phyloP scores from a whole-genome alignment of 495 filamentous ascomycete species.

The Neurospora sp. region DNA sequence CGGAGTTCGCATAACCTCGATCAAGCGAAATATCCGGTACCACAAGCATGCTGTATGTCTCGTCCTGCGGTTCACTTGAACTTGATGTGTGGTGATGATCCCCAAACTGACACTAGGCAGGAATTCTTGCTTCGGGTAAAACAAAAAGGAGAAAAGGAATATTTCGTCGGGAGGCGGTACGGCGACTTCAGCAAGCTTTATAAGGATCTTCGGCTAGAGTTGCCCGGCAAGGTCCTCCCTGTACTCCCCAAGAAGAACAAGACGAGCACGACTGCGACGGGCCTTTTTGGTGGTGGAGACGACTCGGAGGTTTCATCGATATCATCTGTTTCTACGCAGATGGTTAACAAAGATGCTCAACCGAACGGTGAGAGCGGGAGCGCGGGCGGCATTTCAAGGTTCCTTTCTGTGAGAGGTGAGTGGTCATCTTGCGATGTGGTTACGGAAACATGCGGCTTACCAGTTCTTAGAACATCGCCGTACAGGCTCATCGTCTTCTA shows the following conservation, averaged over 20 bases:
- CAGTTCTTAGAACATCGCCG: slow-evolving; percentile 17
- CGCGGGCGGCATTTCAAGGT: slow-evolving; percentile 24
- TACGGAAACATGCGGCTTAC: not conserved
- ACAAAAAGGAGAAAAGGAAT: slow-evolving; percentile 55
- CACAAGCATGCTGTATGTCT: slow-evolving; percentile 80
- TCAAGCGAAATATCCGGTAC: slow-evolving; percentile 79
- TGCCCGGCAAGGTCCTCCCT: slow-evolving; percentile 85
- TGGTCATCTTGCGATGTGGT: not conserved
- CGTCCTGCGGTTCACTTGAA: not conserved
- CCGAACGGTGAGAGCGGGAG: slow-evolving; percentile 8
- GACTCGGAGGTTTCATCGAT: slow-evolving; percentile 66
- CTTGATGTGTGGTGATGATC: not conserved
- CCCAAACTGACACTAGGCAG: slow-evolving; percentile 33
- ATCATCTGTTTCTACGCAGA: slow-evolving; percentile 62
- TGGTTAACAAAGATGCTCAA: slow-evolving; percentile 11
- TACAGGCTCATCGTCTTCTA: slow-evolving; percentile 22
- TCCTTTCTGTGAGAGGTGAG: slow-evolving; percentile 28
- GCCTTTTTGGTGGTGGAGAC: slow-evolving; percentile 40
- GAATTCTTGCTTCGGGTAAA: slow-evolving; percentile 86
- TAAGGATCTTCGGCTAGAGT: slow-evolving; percentile 66
- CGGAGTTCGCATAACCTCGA: slow-evolving; percentile 66
- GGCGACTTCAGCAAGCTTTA: slow-evolving; percentile 77
- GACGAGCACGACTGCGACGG: slow-evolving; percentile 50
- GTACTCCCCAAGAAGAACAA: slow-evolving; percentile 87
- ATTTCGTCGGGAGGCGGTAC: slow-evolving; percentile 76